Evolutionary conservation across 2,329 filamentous ascomycete species (phyloP).

Genomic region (Trichoderma sp.): DNA sequence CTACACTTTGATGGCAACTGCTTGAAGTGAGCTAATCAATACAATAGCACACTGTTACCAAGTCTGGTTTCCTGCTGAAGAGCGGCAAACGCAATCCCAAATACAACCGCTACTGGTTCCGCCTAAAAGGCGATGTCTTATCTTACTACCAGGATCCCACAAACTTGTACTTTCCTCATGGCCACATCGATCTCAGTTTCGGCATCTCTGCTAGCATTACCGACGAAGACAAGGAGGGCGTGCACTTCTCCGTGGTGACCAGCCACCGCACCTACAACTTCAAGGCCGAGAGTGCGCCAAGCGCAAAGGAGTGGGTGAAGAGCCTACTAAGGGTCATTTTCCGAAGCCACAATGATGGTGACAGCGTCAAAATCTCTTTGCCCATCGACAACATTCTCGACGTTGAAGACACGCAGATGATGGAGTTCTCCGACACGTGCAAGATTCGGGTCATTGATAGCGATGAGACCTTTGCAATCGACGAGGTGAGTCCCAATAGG

Average conservation of each 20-base stretch:
- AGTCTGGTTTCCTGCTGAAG: constrained; percentile 87
- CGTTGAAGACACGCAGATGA: constrained; percentile 86
- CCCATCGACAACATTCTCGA: constrained; percentile 89
- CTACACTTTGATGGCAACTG: background rate
- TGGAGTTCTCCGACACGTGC: constrained; percentile 90
- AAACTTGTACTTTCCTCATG: constrained; percentile 87
- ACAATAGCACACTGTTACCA: constrained; percentile 68
- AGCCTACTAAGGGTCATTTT: constrained; percentile 93
- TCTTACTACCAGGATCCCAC: constrained; percentile 85
- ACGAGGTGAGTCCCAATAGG: constrained; percentile 71
- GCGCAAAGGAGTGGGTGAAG: constrained; percentile 96
- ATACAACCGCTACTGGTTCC: constrained; percentile 91
- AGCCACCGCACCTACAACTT: constrained; percentile 84
- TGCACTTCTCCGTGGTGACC: constrained; percentile 79
- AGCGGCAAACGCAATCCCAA: constrained; percentile 84
- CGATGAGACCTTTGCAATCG: constrained; percentile 90
- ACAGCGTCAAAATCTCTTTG: constrained; percentile 93
- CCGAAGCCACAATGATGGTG: constrained; percentile 90
- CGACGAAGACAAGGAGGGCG: constrained; percentile 75
- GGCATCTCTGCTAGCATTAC: constrained; percentile 81
- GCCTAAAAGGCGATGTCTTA: constrained; percentile 86
- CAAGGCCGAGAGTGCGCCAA: constrained; percentile 81
- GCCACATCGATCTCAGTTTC: constrained; percentile 89
- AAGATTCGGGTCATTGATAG: constrained; percentile 92
- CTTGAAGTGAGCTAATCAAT: constrained; percentile 5